Base-by-base conservation (phyloP, 2,329 filamentous ascomycete species). In the Colletotrichum sp. region DNA sequence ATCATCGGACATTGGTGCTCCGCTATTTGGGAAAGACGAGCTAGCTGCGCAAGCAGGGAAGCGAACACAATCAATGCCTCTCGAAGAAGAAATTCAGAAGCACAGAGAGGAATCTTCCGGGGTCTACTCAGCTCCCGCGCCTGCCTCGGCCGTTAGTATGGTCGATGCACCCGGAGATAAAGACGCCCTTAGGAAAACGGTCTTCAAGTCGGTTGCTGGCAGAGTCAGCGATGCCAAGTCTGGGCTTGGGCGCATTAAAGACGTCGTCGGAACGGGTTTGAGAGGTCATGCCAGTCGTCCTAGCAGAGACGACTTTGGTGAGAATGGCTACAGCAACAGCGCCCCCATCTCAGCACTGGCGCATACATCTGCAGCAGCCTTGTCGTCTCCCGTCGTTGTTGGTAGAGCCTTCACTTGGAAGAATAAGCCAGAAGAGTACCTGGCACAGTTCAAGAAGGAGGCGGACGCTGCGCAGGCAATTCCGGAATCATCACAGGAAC, bases 191-290 rank as follows among this genome's bases (percentile, higher is more conserved):
- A 91, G 93, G 34, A 93, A 90, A 78, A 91, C 91, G 0, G 90
- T 95, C 18, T 94, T 96, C 83, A 97, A 95, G 82, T 94, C 93
- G 76, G 94, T 97, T 18, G 94, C 94, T 4, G 94, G 92, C 7
- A 94, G 94, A 78, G 94, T 95, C 82, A 94, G 91, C 77, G 95
- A 98, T 83, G 94, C 95, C 61, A 93, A 94, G 63, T 95, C 94
- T 72, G 95, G 96, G 1, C 90, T 98, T 72, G 94, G 94, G 3
- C 93, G 95, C 43, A 96, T 98, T 82, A 96, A 96, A 81, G 95
- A 96, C 81, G 95, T 93, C 4, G 94, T 98, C 43, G 94, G 95
- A 2, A 88, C 88, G 16, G 86, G 86, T 13, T 82, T 88, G n/a
- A 88, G 88, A 77, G 89, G 90, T 3, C 91, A 93, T 75, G 80